Percentiles rank a stretch among this genome's conserved stretches.
Conservation (phyloP, 1,284 basidiomycete genomes). For the Leccinum subfulvum region DNA sequence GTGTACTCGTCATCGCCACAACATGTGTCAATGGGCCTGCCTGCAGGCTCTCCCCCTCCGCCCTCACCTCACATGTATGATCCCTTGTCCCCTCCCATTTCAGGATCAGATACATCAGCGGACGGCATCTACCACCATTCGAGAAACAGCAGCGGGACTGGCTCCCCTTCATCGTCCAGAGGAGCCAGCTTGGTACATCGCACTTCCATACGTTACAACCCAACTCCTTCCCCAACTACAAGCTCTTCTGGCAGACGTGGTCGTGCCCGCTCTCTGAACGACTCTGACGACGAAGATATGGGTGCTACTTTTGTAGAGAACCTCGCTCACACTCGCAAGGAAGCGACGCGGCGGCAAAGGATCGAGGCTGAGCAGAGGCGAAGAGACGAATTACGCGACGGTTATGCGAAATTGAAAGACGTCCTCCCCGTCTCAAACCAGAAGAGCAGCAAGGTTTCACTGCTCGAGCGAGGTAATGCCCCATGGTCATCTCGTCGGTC, state of each 20-base stretch:
- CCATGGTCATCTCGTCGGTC: not conserved
- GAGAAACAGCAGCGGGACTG: conserved; percentile 70
- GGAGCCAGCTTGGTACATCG: conserved; percentile 73
- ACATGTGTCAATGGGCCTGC: conserved; percentile 51
- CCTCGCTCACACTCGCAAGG: conserved; percentile 74
- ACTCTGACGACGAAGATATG: conserved; percentile 78
- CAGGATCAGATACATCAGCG: conserved; percentile 80
- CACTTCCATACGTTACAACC: conserved; percentile 64
- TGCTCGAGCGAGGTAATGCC: conserved; percentile 78
- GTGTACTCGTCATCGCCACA: conserved; percentile 51
- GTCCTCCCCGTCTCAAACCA: conserved; percentile 82
- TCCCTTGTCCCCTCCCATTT: conserved; percentile 76
- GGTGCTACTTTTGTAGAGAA: conserved; percentile 62
- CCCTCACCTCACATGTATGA: conserved; percentile 77
- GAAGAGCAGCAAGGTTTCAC: conserved; percentile 84
- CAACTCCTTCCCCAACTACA: conserved; percentile 69
- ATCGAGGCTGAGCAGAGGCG: conserved; percentile 86
- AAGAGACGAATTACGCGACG: conserved; percentile 83
- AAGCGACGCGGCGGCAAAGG: conserved; percentile 76
- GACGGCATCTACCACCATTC: conserved; percentile 74
- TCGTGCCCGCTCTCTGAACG: conserved; percentile 61
- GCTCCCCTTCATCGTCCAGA: conserved; percentile 72
- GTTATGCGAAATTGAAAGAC: conserved; percentile 83
- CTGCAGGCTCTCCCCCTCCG: conserved; percentile 60
- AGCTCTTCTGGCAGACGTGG: conserved; percentile 67